These are phyloP conservation scores for Henckelia pumila DNA, from an alignment of 257 asterid species.

Conservation along the genomic window DNA sequence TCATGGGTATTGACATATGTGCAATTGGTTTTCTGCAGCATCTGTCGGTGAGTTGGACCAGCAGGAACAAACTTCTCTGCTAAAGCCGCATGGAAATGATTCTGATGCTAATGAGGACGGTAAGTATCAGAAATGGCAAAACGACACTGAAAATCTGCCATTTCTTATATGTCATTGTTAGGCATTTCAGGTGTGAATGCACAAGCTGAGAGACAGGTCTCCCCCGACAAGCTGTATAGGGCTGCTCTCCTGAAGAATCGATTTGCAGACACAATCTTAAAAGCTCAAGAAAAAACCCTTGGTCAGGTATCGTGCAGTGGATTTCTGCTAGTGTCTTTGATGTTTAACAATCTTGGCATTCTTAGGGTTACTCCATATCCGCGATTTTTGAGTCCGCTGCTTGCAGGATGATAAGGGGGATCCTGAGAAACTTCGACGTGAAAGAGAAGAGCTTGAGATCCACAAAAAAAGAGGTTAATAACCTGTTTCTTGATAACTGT, in stretches of 20 bases:
- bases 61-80: constrained; percentile 48
- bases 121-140: constrained; percentile 34
- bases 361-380: constrained; percentile 13
- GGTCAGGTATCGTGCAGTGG: constrained; percentile 47
- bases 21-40: constrained; percentile 41
- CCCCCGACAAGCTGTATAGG: constrained; percentile 79
- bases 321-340: not conserved
- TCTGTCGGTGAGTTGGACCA: constrained; percentile 59
- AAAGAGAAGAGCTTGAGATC: constrained; percentile 81
- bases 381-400: constrained; percentile 13
- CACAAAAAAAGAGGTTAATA: constrained; percentile 64
- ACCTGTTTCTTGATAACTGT: not conserved
- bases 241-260: constrained; percentile 78
- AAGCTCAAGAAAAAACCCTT: constrained; percentile 82
- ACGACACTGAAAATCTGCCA: not conserved
- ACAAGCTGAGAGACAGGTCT: constrained; percentile 58
- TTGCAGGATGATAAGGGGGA: constrained; percentile 64
- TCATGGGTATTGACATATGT: constrained; percentile 9
- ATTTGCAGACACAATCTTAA: constrained; percentile 79
- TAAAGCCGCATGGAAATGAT: constrained; percentile 51
- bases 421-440: constrained; percentile 77
- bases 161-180: constrained; percentile 24
- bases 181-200: constrained; percentile 53
- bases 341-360: not conserved
- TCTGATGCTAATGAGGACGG: constrained; percentile 67